Conservation (phyloP, 164 flowering plant species). For the Stephania cephalantha region DNA sequence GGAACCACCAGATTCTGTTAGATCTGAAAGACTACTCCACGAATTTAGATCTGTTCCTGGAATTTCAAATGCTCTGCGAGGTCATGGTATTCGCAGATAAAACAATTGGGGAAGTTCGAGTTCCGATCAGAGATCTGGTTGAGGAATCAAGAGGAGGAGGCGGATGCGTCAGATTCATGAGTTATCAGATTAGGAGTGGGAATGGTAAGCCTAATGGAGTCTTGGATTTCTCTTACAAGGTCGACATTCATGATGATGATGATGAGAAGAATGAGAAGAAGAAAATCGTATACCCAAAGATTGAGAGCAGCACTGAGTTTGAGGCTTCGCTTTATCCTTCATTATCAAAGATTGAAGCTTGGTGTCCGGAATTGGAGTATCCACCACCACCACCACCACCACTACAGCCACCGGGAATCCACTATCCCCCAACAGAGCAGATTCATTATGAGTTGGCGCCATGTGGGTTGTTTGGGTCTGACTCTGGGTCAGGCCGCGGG, state of each 20-base stretch:
- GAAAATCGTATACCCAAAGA: neutral
- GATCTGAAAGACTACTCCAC: slow-evolving; percentile 16
- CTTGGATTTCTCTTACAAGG: slow-evolving; percentile 41
- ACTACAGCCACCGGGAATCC: neutral
- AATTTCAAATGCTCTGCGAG: slow-evolving; percentile 29
- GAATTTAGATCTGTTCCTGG: slow-evolving; percentile 19
- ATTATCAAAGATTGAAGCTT: neutral
- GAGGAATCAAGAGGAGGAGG: slow-evolving; percentile 20
- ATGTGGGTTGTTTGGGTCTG: neutral
- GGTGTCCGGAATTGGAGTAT: slow-evolving; percentile 9
- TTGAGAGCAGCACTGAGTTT: slow-evolving; percentile 1
- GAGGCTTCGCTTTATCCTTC: neutral
- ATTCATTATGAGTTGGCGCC: neutral
- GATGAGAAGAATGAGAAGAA: neutral
- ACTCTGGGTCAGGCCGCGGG: no score
- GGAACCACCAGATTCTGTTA: slow-evolving; percentile 47
- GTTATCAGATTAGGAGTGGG: slow-evolving; percentile 36
- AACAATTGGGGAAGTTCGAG: slow-evolving; percentile 41
- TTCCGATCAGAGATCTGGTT: slow-evolving; percentile 37
- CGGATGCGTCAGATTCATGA: slow-evolving; percentile 31
- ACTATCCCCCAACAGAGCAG: neutral
- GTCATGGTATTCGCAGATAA: slow-evolving; percentile 32
- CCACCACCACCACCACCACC: slow-evolving; percentile 12
- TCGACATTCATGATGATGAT: neutral
- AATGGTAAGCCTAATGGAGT: slow-evolving; percentile 52